Conservation (phyloP, 306 rosid species). For the Arachis stenosperma region DNA sequence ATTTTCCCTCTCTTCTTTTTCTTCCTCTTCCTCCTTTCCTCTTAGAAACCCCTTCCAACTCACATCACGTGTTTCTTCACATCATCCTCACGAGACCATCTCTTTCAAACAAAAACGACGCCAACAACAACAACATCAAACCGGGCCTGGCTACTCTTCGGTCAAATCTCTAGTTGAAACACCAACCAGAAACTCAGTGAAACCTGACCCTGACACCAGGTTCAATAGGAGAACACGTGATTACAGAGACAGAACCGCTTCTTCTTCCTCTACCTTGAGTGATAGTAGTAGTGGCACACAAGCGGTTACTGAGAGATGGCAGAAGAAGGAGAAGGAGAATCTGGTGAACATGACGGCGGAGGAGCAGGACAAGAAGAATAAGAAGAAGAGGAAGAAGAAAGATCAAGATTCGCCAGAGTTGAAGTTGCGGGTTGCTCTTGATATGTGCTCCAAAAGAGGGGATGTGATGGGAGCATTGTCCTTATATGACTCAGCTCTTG, state of each 20-base stretch:
- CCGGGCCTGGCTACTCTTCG: constrained; percentile 41
- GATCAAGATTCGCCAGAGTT: constrained; percentile 46
- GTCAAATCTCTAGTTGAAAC: constrained; percentile 37
- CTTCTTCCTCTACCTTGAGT: not conserved
- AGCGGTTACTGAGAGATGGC: constrained; percentile 35
- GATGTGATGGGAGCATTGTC: constrained; percentile 75
- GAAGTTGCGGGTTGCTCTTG: constrained; percentile 58
- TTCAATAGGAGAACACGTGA: constrained; percentile 36
- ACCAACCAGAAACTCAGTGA: constrained; percentile 37
- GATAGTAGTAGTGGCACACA: not conserved
- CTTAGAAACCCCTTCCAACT: constrained; percentile 25
- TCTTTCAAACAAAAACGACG: constrained; percentile 34
- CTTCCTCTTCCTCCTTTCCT: constrained; percentile 4
- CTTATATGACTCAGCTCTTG: constrained; percentile 63
- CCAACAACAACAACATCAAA: constrained; percentile 39
- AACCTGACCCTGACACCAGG: constrained; percentile 35
- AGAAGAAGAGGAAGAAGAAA: constrained; percentile 46
- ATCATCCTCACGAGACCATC: not conserved
- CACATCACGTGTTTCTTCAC: constrained; percentile 33
- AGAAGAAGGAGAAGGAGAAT: constrained; percentile 30
- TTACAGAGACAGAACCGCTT: constrained; percentile 43
- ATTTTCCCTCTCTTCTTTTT: constrained; percentile 36
- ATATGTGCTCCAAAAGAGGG: constrained; percentile 85
- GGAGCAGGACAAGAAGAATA: constrained; percentile 38
- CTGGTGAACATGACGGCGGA: not conserved